These are phyloP conservation scores for Moringa oleifera DNA, from an alignment of 345 rosid genomes.

Conservation along the genomic window DNA sequence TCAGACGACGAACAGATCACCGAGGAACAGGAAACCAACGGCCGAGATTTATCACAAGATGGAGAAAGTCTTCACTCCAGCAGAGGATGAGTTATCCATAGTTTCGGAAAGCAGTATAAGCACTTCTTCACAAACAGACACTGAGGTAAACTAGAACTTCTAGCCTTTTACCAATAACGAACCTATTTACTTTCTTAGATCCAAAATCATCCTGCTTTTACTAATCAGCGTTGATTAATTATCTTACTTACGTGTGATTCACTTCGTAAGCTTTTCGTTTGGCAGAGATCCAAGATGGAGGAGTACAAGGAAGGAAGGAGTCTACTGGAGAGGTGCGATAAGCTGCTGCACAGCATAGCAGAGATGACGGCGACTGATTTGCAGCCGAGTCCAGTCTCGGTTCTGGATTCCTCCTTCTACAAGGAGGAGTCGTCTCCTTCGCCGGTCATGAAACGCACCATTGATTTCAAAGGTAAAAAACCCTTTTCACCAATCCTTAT, in stretches of 20 bases:
- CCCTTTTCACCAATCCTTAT: too few relatives aligned
- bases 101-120: slow-evolving; percentile 51
- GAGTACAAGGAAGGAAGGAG: slow-evolving; percentile 57
- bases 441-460: slow-evolving; percentile 74
- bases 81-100: slow-evolving; percentile 51
- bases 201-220: too few relatives aligned
- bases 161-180: neutral
- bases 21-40: slow-evolving; percentile 28
- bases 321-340: slow-evolving; percentile 80
- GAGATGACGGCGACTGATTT: slow-evolving; percentile 68
- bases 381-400: slow-evolving; percentile 97
- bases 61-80: slow-evolving; percentile 21
- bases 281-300: slow-evolving; percentile 53
- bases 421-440: slow-evolving; percentile 82
- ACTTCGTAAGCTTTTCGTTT: neutral
- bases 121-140: slow-evolving; percentile 45
- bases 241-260: too few relatives aligned
- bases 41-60: slow-evolving; percentile 27
- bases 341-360: slow-evolving; percentile 82
- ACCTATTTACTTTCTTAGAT: neutral
- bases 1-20: slow-evolving; percentile 30
- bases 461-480: slow-evolving; percentile 63
- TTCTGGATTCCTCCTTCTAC: slow-evolving; percentile 79
- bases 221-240: too few relatives aligned
- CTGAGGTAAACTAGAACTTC: slow-evolving; percentile 38